Conservation (phyloP, 257 asterid genomes). For the Leptodermis oblonga region DNA sequence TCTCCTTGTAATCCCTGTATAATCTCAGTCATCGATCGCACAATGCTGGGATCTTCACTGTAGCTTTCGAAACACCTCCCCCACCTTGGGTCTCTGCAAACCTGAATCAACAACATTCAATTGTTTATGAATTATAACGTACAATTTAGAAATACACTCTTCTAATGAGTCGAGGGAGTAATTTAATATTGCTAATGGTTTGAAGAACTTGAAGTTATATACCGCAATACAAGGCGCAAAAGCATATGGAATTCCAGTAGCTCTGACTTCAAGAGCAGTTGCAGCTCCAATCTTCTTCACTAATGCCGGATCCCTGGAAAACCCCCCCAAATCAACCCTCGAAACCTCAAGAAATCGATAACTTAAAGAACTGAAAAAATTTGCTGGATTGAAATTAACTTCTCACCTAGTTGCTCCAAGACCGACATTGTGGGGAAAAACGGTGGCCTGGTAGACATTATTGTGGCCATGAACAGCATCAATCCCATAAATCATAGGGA, state of each 20-base stretch:
- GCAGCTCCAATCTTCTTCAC: constrained; percentile 66
- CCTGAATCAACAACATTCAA: too few species aligned
- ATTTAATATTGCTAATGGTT: too few species aligned
- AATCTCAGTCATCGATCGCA: constrained; percentile 64
- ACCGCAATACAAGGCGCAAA: constrained; percentile 82
- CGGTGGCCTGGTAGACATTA: constrained; percentile 49
- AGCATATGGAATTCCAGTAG: constrained; percentile 59
- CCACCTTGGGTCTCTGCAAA: constrained; percentile 89
- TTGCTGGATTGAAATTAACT: not conserved
- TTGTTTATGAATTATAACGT: too few species aligned
- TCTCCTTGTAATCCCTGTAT: constrained; percentile 80
- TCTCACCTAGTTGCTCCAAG: constrained; percentile 68
- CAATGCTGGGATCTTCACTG: constrained; percentile 60
- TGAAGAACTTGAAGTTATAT: constrained; percentile 9
- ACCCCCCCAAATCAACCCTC: not conserved
- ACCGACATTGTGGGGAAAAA: constrained; percentile 68
- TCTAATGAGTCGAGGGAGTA: too few species aligned
- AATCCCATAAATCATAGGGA: constrained; percentile 65
- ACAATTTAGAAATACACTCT: too few species aligned
- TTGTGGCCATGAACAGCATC: constrained; percentile 74
- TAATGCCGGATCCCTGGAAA: constrained; percentile 47
- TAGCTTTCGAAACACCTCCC: constrained; percentile 84
- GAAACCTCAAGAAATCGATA: too few species aligned
- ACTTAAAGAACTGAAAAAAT: too few species aligned
- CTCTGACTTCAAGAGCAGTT: constrained; percentile 70